Base-by-base conservation (phyloP, 306 rosid genomes). In the Rosa lucieae region DNA sequence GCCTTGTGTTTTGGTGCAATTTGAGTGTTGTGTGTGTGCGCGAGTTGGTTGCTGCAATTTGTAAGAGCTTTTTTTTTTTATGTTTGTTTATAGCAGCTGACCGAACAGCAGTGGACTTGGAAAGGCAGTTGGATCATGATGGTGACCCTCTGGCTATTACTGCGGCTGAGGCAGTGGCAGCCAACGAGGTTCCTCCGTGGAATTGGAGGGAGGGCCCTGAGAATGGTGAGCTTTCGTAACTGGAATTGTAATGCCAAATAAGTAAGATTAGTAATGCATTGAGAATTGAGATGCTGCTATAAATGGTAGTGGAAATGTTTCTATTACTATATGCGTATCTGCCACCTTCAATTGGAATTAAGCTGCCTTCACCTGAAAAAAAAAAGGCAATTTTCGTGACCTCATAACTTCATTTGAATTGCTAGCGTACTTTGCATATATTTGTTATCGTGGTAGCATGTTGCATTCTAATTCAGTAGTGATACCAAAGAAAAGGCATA, bases 121-220 rank as follows among this genome's bases (percentile, higher is more conserved):
- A 92, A 82, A 92, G 97, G 82, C 83, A 90, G 79, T 68, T 90
- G 84, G 97, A 88, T 82, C 94, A 92, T 84, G 97, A 90, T 35
- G 94, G 94, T 55, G 94, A 88, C 78, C 97, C 97, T 76, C 92
- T 92, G 52, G 92, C 97, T 77, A 92, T 92, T 76, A 84, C 97
- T 10, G 32, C 92, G 37, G 94, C 91, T 61, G 92, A 90, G 37
- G 92, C 91, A 47, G 94, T 88, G 83, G 94, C 89, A 76, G 97
- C 89, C 48, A 82, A 82, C 71, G 94, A 91, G 73, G 97, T 92
- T 79, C 97, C 94, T 67, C 94, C 92, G 58, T 92, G 97, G 97
- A 92, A 90, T 80, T 92, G 94, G 97, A 92, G 97, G 82, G 97
- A 92, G 73, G 83, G 94, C 71, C 87, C 94, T 37, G 94, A 86